phyloP scores from a whole-genome alignment of 176 grass and related monocot genomes.

The Dactylis glomerata region DNA sequence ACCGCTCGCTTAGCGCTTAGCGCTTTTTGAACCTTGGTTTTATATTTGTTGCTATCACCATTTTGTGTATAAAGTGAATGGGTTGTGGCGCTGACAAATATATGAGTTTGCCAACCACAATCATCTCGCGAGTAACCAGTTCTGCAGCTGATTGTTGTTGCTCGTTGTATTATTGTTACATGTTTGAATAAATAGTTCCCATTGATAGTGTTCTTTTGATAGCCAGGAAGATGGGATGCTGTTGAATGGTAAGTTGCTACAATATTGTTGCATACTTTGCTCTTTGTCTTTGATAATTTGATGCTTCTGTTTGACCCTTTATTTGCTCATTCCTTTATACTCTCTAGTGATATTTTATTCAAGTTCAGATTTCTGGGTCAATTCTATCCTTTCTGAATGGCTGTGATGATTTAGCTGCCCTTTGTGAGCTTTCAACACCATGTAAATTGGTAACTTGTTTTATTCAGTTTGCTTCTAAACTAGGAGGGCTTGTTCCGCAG shows the following conservation, averaged over 20 bases:
- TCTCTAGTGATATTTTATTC: neutral
- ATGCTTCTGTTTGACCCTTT: neutral
- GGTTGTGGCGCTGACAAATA: neutral
- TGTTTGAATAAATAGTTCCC: neutral
- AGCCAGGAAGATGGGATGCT: neutral
- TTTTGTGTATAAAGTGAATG: neutral
- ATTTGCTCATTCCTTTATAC: neutral
- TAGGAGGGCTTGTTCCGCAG: neutral
- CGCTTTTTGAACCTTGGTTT: too few species aligned
- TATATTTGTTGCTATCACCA: neutral
- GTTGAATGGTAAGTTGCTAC: too few species aligned
- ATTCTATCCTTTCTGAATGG: neutral
- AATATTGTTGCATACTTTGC: neutral
- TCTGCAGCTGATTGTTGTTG: neutral
- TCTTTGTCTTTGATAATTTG: neutral
- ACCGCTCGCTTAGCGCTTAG: too few species aligned
- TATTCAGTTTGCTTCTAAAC: conserved; percentile 13
- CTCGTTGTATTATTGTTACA: neutral
- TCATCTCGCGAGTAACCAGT: neutral
- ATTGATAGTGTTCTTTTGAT: neutral
- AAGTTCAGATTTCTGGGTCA: neutral
- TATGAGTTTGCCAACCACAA: too few species aligned
- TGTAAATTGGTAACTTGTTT: neutral
- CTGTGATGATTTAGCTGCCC: conserved; percentile 10
- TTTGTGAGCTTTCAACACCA: neutral